Evolutionary conservation across 257 asterid species (phyloP), one percentile per base, ranked within the genome.

Genomic region (Handroanthus guayacan): DNA sequence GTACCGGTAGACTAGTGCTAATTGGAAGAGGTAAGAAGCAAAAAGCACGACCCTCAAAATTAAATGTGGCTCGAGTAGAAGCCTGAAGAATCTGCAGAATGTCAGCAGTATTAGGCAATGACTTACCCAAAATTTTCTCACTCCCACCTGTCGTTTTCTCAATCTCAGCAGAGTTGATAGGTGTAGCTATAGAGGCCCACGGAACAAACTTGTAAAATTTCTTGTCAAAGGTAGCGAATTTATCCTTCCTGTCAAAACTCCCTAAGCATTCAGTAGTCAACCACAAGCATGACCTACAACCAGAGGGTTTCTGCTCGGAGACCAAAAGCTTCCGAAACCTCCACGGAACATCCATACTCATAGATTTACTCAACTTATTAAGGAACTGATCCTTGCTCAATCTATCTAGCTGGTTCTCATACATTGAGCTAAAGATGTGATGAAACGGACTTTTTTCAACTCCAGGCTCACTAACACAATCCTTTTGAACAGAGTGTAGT

Each of bases 1-100:
- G 98, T 80, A 94, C 92, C 16, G 98, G 96, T 71, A 94, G 96
- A 74, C 97, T 94, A 52, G 98, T 94, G 84, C 70, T 84, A 57
- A 94, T 82, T 68, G 98, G 98, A 81, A 94, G 93, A 25, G 98
- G 98, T 84, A 94, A 84, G 82, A 94, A 94, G 80, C 96, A 92
- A 89, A 92, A 94, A 41, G 98, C 98, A 52, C 96, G 97, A 52
- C 98, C 98, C 75, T 90, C 97, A 79, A 88, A 89, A 81, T 82
- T 78, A 66, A 74, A 74, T 36, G 76, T 71, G 69, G 74, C 85
- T 77, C 65, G 84, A 68, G 72, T 66, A 45, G 88, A 80, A 67
- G 82, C 82, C 62, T 67, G 65, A 60, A 90, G 87, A 51, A 48
- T 75, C 79, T 82, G 86, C 70, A 82, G 82, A 78, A 82, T 78